phyloP scores from a whole-genome alignment of 306 rosid genomes.

The Parietaria judaica region DNA sequence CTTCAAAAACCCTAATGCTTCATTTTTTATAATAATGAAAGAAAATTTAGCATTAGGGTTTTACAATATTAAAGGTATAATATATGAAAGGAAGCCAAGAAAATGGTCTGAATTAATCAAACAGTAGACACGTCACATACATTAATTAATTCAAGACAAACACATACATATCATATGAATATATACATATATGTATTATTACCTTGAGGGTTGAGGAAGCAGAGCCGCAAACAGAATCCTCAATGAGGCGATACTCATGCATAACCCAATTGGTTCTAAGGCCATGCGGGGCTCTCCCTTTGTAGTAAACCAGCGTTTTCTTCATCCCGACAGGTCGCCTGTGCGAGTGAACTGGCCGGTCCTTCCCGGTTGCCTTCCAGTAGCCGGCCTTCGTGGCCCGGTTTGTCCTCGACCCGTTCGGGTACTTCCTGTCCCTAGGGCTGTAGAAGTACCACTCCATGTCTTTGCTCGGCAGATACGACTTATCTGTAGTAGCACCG shows the following conservation, averaged over 20 bases:
- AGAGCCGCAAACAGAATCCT: conserved; percentile 35
- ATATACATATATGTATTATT: neutral
- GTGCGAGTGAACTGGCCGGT: conserved; percentile 64
- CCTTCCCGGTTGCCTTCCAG: conserved; percentile 97
- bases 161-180: neutral
- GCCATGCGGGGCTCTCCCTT: conserved; percentile 94
- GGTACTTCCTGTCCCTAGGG: conserved; percentile 85
- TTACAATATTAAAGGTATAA: too few species aligned
- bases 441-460: conserved; percentile 98
- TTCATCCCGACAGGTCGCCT: conserved; percentile 68
- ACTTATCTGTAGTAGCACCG: conserved; percentile 40
- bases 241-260: conserved; percentile 79
- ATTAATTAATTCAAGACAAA: too few species aligned
- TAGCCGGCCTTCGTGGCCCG: conserved; percentile 84
- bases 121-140: too few species aligned
- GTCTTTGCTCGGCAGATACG: conserved; percentile 81
- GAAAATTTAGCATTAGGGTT: too few species aligned
- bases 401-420: conserved; percentile 97
- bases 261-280: conserved; percentile 89
- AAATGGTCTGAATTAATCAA: too few species aligned
- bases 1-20: too few species aligned
- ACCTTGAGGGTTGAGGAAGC: conserved; percentile 67
- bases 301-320: conserved; percentile 86
- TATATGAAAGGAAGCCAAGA: too few species aligned
- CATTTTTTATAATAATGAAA: too few species aligned